Conservation (phyloP, 805 yeast genomes). For the Nakazawaea peltata region DNA sequence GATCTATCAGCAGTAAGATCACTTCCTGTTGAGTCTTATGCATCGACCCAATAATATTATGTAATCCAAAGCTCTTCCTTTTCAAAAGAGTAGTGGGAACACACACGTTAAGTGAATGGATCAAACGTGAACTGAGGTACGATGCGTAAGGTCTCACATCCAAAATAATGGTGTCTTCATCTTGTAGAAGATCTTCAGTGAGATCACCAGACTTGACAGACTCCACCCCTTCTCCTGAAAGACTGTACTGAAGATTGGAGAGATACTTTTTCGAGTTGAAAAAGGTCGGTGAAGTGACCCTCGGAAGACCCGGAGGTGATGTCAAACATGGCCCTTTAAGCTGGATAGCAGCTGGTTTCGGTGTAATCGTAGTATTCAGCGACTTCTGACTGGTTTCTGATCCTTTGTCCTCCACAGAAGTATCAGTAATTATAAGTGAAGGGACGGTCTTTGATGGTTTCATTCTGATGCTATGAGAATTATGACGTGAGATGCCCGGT, state of each 20-base stretch:
- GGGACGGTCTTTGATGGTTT: no score
- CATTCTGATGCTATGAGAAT: no score
- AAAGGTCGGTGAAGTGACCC: slow-evolving; percentile 2
- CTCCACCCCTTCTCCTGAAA: slow-evolving; percentile 1
- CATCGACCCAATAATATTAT: slow-evolving; percentile 25
- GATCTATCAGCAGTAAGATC: slow-evolving; percentile 8
- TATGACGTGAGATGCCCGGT: no score
- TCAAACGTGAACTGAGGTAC: slow-evolving; percentile 24
- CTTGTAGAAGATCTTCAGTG: not conserved
- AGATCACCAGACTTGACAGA: not conserved
- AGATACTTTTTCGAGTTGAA: slow-evolving; percentile 2
- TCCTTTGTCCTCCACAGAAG: not conserved
- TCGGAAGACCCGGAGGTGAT: not conserved
- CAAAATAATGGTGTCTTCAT: slow-evolving; percentile 12
- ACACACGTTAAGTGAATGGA: slow-evolving; percentile 28
- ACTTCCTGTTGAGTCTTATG: slow-evolving; percentile 17
- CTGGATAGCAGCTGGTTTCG: no score
- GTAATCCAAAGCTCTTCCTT: slow-evolving; percentile 26
- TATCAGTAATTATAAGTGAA: slow-evolving; percentile 7
- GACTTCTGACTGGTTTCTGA: no score
- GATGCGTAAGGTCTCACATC: slow-evolving; percentile 33
- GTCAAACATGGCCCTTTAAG: no score
- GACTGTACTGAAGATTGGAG: not conserved
- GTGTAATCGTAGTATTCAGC: no score
- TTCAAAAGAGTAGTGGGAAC: slow-evolving; percentile 36